Evolutionary conservation across 257 asterid species (phyloP).

Genomic region (Petrea volubilis): DNA sequence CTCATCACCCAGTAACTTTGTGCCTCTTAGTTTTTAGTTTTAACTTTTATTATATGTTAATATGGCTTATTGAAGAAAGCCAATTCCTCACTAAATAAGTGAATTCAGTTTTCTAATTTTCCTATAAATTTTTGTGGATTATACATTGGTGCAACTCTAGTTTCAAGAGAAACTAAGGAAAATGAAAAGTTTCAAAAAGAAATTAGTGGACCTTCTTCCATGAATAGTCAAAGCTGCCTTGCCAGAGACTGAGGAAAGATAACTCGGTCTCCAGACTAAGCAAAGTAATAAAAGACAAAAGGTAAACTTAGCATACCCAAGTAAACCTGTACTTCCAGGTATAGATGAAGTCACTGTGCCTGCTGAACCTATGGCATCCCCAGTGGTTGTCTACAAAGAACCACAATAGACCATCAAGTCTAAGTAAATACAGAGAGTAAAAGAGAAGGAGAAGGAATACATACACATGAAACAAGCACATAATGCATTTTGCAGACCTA

Average conservation of each 20-base stretch:
- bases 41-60: neutral
- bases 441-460: neutral
- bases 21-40: neutral
- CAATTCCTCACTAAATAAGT: neutral
- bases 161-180: conserved; percentile 7
- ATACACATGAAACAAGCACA: neutral
- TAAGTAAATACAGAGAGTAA: conserved; percentile 12
- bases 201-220: conserved; percentile 8
- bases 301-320: conserved; percentile 63
- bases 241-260: neutral
- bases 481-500: conserved; percentile 4
- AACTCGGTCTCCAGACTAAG: neutral
- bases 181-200: neutral
- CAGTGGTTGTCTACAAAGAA: conserved; percentile 52
- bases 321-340: conserved; percentile 94
- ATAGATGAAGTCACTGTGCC: conserved; percentile 61
- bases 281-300: neutral
- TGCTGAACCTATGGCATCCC: conserved; percentile 57
- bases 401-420: conserved; percentile 29
- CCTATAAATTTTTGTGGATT: neutral
- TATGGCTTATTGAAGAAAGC: neutral
- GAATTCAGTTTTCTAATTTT: conserved; percentile 12
- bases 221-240: neutral
- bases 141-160: neutral
- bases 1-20: neutral